Percentiles rank a stretch among this genome's conserved stretches.
phyloP scores from a whole-genome alignment of 768 basidiomycete species.

The Podaxis pistillaris region DNA sequence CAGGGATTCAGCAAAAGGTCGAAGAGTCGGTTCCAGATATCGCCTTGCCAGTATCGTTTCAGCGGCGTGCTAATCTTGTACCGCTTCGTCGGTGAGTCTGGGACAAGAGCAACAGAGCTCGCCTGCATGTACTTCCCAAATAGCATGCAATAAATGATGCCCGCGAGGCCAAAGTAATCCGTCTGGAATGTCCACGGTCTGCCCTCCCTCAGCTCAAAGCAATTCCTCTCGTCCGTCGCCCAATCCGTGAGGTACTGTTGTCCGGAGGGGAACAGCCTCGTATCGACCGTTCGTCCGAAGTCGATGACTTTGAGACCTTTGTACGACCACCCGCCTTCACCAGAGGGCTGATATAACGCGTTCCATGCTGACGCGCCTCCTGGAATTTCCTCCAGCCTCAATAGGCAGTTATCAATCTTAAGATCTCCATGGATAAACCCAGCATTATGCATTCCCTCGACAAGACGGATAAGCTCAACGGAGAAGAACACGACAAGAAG shows the following conservation, averaged over 20 bases:
- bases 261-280: constrained; percentile 68
- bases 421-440: constrained; percentile 98
- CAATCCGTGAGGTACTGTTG: constrained; percentile 88
- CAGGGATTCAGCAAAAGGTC: constrained; percentile 84
- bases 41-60: constrained; percentile 94
- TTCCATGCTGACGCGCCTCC: constrained; percentile 71
- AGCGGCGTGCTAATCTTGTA: constrained; percentile 76
- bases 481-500: constrained; percentile 94
- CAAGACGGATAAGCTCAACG: constrained; percentile 78
- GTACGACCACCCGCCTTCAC: constrained; percentile 79
- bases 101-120: constrained; percentile 44
- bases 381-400: constrained; percentile 83
- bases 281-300: constrained; percentile 95
- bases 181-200: constrained; percentile 92
- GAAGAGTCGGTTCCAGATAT: constrained; percentile 83
- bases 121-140: constrained; percentile 95
- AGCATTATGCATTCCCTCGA: constrained; percentile 77
- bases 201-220: constrained; percentile 83
- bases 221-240: constrained; percentile 88
- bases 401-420: constrained; percentile 98
- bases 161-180: constrained; percentile 95
- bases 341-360: constrained; percentile 70
- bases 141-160: constrained; percentile 93
- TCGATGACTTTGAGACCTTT: constrained; percentile 95
- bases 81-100: constrained; percentile 31